These are phyloP conservation scores for Podospora australis DNA, from an alignment of 495 filamentous ascomycete species.

Conservation along the genomic window DNA sequence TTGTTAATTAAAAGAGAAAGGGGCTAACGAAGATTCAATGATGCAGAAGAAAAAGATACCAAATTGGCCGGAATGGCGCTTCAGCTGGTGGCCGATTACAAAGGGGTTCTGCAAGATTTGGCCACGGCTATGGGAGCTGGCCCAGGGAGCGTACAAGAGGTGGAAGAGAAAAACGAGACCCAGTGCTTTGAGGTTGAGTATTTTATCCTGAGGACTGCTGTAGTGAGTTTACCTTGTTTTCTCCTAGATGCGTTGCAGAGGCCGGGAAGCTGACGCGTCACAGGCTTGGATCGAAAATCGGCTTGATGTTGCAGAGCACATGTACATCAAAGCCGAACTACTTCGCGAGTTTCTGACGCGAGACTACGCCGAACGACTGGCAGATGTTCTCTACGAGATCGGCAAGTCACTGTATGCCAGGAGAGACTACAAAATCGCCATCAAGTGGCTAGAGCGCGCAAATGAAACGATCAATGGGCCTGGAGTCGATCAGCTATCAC, in stretches of 20 bases:
- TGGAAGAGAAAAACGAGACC: slow-evolving; percentile 26
- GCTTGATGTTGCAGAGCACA: slow-evolving; percentile 68
- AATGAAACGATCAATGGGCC: slow-evolving; percentile 51
- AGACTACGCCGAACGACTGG: slow-evolving; percentile 53
- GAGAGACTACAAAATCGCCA: slow-evolving; percentile 47
- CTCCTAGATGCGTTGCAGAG: not conserved
- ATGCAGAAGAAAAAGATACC: slow-evolving; percentile 45
- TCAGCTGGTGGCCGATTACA: slow-evolving; percentile 57
- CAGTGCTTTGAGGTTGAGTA: slow-evolving; percentile 56
- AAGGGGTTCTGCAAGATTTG: slow-evolving; percentile 46
- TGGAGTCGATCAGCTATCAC: slow-evolving; percentile 49
- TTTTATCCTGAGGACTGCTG: slow-evolving; percentile 57
- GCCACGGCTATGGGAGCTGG: too few relatives aligned
- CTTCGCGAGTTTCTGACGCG: slow-evolving; percentile 39
- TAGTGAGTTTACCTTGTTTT: slow-evolving; percentile 45
- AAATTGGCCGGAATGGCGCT: slow-evolving; percentile 52
- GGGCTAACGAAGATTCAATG: not conserved
- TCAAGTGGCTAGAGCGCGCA: slow-evolving; percentile 71
- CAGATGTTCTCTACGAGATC: slow-evolving; percentile 66
- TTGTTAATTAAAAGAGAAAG: not conserved
- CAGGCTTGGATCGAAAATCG: slow-evolving; percentile 68
- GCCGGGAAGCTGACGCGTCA: slow-evolving; percentile 5
- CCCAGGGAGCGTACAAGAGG: too few relatives aligned
- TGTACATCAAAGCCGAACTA: slow-evolving; percentile 55
- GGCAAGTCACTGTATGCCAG: slow-evolving; percentile 53